phyloP scores from a whole-genome alignment of 2,329 filamentous ascomycete species.

The Neurospora crassa region DNA sequence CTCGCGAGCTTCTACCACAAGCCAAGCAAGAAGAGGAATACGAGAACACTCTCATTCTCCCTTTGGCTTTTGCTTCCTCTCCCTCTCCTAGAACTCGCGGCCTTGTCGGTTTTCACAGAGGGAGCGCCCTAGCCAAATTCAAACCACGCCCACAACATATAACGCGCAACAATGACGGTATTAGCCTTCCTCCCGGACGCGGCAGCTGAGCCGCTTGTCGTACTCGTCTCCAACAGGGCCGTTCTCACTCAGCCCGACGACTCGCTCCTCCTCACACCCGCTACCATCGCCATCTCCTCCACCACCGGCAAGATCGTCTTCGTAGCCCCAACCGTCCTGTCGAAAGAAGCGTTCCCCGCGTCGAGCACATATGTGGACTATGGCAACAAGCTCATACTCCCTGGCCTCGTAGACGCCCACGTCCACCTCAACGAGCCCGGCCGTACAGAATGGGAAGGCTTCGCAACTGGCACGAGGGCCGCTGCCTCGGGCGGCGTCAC shows the following conservation, averaged over 20 bases:
- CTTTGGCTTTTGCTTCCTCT: slow-evolving; percentile 1
- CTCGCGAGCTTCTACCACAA: not conserved
- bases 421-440: slow-evolving; percentile 97
- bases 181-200: slow-evolving; percentile 15
- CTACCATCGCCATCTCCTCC: slow-evolving; percentile 72
- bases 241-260: slow-evolving; percentile 63
- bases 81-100: not conserved
- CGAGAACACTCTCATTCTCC: not conserved
- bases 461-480: slow-evolving; percentile 86
- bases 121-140: not conserved
- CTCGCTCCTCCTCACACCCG: slow-evolving; percentile 58
- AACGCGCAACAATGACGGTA: slow-evolving; percentile 23
- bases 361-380: slow-evolving; percentile 72
- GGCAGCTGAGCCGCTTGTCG: slow-evolving; percentile 41
- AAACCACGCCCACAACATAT: not conserved
- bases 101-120: slow-evolving; percentile 1
- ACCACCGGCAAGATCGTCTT: slow-evolving; percentile 75
- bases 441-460: slow-evolving; percentile 96
- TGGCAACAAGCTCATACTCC: slow-evolving; percentile 74
- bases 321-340: slow-evolving; percentile 65
- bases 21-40: not conserved
- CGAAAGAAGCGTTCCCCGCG: slow-evolving; percentile 61
- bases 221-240: slow-evolving; percentile 76
- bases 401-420: slow-evolving; percentile 90
- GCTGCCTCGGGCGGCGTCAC: slow-evolving; percentile 94